Evolutionary conservation across 306 rosid species (phyloP).

Genomic region (Rubus idaeus): DNA sequence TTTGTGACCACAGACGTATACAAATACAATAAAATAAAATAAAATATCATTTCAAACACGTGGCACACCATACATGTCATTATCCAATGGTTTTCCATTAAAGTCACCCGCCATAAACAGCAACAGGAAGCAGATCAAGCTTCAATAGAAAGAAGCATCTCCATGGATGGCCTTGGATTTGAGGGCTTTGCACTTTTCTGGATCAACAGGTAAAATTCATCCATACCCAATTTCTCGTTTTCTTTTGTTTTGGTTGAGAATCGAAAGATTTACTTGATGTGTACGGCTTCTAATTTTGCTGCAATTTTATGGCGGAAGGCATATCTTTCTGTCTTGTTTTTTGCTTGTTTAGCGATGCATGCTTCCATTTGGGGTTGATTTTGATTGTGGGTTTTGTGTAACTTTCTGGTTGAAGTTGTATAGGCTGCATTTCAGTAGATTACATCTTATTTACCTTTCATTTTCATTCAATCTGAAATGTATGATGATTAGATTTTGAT

Average conservation of each 20-base stretch:
- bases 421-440: neutral
- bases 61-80: neutral
- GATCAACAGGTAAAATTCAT: constrained; percentile 1
- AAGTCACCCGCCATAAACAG: neutral
- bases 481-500: neutral
- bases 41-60: neutral
- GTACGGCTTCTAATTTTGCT: neutral
- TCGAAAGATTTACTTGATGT: neutral
- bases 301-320: neutral
- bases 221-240: neutral
- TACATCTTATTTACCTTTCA: neutral
- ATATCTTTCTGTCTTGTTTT: neutral
- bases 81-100: neutral
- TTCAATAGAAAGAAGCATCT: neutral
- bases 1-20: neutral
- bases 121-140: constrained; percentile 1
- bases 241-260: neutral
- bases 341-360: neutral
- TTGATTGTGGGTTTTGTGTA: constrained; percentile 7
- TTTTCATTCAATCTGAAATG: neutral
- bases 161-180: neutral
- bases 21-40: neutral
- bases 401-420: neutral
- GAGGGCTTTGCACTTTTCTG: constrained; percentile 9
- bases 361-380: neutral